phyloP scores from a whole-genome alignment of 805 yeast species.

The Cyberlindnera japonica region DNA sequence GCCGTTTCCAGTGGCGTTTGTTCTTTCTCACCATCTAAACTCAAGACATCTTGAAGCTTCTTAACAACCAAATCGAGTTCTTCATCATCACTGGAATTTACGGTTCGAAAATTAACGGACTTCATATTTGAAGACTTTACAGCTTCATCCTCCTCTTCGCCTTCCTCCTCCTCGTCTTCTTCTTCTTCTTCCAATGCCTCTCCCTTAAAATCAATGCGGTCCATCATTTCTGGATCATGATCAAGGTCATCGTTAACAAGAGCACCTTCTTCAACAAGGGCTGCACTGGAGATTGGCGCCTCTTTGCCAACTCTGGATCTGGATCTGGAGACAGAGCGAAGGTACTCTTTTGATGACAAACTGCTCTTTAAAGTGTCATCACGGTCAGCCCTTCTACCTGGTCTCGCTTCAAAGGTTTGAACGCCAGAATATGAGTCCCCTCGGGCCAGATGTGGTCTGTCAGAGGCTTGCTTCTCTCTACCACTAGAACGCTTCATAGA shows the following conservation, averaged over 20 bases:
- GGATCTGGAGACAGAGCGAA: constrained; percentile 64
- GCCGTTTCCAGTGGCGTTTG: no score
- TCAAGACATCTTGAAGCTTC: constrained; percentile 1
- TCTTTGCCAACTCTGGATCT: constrained; percentile 47
- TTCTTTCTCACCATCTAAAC: no score
- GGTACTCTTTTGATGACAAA: constrained; percentile 40
- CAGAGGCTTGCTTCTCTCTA: not conserved
- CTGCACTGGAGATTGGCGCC: constrained; percentile 34
- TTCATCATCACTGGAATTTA: not conserved
- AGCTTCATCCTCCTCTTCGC: not conserved
- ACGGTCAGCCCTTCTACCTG: constrained; percentile 23
- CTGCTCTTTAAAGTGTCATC: constrained; percentile 26
- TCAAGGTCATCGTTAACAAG: constrained; percentile 43
- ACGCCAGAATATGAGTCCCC: constrained; percentile 74
- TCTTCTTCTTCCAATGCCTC: constrained; percentile 16
- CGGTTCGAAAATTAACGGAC: no score
- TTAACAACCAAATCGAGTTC: not conserved
- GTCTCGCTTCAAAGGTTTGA: constrained; percentile 33
- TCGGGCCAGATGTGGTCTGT: constrained; percentile 62
- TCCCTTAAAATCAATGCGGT: constrained; percentile 12
- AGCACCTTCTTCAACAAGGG: constrained; percentile 55
- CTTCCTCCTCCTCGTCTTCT: constrained; percentile 11
- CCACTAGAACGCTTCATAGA: constrained; percentile 14
- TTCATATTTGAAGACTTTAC: not conserved
- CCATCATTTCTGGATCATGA: constrained; percentile 16